Evolutionary conservation across 2,329 filamentous ascomycete genomes (phyloP).

Genomic region (Orbilia blumenaviensis): DNA sequence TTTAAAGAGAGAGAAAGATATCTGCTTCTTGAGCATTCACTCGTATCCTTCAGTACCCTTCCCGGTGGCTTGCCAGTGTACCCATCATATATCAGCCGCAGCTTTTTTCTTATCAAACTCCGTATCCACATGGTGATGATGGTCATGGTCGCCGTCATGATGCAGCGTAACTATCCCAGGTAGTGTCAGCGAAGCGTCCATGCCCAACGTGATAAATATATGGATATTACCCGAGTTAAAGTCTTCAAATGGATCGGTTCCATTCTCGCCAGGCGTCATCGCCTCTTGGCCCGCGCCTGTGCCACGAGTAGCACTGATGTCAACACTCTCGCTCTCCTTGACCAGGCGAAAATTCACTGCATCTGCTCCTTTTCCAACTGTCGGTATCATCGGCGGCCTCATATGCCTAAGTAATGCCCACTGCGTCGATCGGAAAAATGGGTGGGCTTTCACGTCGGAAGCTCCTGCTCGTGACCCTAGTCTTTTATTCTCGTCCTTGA

Average conservation of each 20-base stretch:
- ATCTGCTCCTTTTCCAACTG: constrained; percentile 87
- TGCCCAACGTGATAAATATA: not conserved
- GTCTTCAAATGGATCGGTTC: constrained; percentile 90
- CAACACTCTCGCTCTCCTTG: constrained; percentile 95
- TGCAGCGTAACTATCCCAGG: constrained; percentile 84
- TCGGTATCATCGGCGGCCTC: constrained; percentile 96
- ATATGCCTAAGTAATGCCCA: constrained; percentile 97
- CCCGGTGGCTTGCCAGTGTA: not conserved
- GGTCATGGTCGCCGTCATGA: constrained; percentile 80
- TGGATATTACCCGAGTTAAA: constrained; percentile 72
- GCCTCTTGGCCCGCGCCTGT: constrained; percentile 69
- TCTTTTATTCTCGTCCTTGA: constrained; percentile 95
- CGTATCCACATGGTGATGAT: constrained; percentile 53
- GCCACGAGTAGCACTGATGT: constrained; percentile 71
- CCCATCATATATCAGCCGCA: not conserved
- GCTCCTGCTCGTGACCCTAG: constrained; percentile 93
- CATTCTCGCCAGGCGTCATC: constrained; percentile 82
- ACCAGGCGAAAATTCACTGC: constrained; percentile 98
- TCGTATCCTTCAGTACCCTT: not conserved
- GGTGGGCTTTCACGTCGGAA: constrained; percentile 93
- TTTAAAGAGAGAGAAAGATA: not conserved
- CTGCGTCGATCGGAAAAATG: constrained; percentile 94
- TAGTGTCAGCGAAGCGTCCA: not conserved
- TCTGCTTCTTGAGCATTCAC: not conserved
- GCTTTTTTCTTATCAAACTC: constrained; percentile 20